Percentiles rank a stretch among this genome's conserved stretches.
Conservation (phyloP, 2,329 filamentous ascomycete species). For the Dactylonectria macrodidyma region DNA sequence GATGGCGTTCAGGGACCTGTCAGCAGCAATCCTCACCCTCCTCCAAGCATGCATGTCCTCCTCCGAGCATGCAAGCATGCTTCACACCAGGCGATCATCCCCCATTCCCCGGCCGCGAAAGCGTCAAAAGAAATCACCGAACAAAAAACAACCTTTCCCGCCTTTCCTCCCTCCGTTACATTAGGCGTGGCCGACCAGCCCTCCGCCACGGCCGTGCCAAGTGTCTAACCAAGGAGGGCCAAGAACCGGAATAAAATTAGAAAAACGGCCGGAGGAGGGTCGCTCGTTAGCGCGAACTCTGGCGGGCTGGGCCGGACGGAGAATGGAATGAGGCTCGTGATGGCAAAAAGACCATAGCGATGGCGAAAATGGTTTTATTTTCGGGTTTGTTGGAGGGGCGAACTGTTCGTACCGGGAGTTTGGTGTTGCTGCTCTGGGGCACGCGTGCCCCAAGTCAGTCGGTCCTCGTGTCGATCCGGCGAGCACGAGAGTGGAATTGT, state of each 20-base stretch:
- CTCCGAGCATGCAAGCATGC: too few relatives aligned
- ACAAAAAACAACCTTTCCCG: too few relatives aligned
- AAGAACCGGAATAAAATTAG: slow-evolving; percentile 30
- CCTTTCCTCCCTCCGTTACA: neutral
- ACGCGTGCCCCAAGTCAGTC: slow-evolving; percentile 5
- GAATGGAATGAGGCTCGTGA: slow-evolving; percentile 27
- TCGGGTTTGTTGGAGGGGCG: slow-evolving; percentile 18
- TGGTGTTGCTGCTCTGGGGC: neutral
- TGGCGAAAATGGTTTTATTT: neutral
- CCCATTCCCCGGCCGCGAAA: neutral
- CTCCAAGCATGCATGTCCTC: neutral
- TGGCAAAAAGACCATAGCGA: neutral
- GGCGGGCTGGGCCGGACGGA: slow-evolving; percentile 24
- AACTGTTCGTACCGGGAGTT: neutral
- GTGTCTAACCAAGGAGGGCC: slow-evolving; percentile 9
- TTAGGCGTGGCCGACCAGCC: slow-evolving; percentile 7
- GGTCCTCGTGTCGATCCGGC: slow-evolving; percentile 24
- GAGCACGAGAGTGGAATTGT: slow-evolving; percentile 1
- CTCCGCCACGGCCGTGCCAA: slow-evolving; percentile 3
- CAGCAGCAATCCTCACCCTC: slow-evolving; percentile 16
- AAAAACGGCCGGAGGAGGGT: slow-evolving; percentile 9
- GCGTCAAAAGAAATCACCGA: slow-evolving; percentile 12
- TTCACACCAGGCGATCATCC: neutral
- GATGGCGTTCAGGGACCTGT: slow-evolving; percentile 21
- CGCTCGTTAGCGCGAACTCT: slow-evolving; percentile 21